phyloP scores from a whole-genome alignment of 2,329 filamentous ascomycete species.

The Fusarium stilboides region DNA sequence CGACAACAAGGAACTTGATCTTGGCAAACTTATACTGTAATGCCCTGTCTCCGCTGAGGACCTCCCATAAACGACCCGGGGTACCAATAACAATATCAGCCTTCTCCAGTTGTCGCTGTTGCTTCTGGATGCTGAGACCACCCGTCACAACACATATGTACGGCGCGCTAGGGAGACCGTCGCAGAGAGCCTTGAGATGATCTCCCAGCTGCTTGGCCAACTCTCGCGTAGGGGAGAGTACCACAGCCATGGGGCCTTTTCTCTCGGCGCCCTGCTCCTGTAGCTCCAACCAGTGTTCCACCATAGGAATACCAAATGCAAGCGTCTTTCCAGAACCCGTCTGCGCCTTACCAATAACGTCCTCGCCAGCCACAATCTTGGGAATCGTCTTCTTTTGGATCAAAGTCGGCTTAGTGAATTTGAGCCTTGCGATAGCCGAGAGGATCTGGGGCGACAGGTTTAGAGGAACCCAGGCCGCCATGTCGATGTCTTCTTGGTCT shows the following conservation, averaged over 20 bases:
- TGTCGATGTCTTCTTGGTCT: slow-evolving; percentile 72
- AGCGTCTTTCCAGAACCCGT: slow-evolving; percentile 98
- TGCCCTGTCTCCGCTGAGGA: slow-evolving; percentile 82
- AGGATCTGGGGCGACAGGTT: slow-evolving; percentile 81
- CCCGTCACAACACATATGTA: slow-evolving; percentile 92
- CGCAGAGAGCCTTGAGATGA: slow-evolving; percentile 84
- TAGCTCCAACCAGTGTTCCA: slow-evolving; percentile 82
- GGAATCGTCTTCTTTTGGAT: slow-evolving; percentile 89
- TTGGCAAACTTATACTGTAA: slow-evolving; percentile 79
- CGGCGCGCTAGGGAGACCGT: slow-evolving; percentile 71
- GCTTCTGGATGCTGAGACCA: slow-evolving; percentile 94
- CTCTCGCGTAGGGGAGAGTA: slow-evolving; percentile 93
- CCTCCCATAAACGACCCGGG: slow-evolving; percentile 94
- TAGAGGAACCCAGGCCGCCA: slow-evolving; percentile 84
- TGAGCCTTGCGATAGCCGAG: slow-evolving; percentile 82
- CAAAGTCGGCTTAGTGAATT: slow-evolving; percentile 83
- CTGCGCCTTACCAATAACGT: slow-evolving; percentile 95
- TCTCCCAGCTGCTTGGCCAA: slow-evolving; percentile 91
- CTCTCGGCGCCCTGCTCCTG: slow-evolving; percentile 54
- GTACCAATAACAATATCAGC: slow-evolving; percentile 96
- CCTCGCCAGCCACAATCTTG: slow-evolving; percentile 83
- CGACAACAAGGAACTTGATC: slow-evolving; percentile 88
- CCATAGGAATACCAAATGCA: slow-evolving; percentile 92
- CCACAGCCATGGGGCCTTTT: slow-evolving; percentile 76
- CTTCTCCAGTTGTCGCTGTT: slow-evolving; percentile 84